Conservation (phyloP, 768 basidiomycete genomes). For the Podaxis carcinomalis region DNA sequence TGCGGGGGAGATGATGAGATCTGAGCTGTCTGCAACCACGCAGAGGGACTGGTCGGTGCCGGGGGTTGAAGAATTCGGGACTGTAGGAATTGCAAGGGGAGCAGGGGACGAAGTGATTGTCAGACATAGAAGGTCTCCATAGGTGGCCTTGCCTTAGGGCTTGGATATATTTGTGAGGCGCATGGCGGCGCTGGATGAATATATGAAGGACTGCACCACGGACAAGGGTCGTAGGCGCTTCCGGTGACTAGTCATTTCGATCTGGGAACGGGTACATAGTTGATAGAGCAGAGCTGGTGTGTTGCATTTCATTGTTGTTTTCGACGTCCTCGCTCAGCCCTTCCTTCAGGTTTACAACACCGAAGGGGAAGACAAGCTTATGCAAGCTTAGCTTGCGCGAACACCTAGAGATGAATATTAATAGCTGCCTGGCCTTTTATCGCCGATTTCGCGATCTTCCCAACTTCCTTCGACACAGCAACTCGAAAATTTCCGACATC, state of each 20-base stretch:
- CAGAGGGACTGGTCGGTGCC: conserved; percentile 60
- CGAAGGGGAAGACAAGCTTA: conserved; percentile 17
- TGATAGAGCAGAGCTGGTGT: conserved; percentile 21
- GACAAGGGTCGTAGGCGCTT: conserved; percentile 18
- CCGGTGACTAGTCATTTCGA: conserved; percentile 28
- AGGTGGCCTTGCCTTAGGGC: conserved; percentile 47
- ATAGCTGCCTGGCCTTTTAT: conserved; percentile 50
- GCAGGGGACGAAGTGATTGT: conserved; percentile 57
- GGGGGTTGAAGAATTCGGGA: conserved; percentile 64
- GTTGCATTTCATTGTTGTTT: conserved; percentile 14
- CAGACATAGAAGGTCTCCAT: conserved; percentile 72
- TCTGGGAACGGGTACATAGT: conserved; percentile 17
- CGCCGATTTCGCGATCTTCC: no score
- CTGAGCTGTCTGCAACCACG: conserved; percentile 46
- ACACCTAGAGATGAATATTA: neutral
- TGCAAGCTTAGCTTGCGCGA: neutral
- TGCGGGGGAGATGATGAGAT: conserved; percentile 30
- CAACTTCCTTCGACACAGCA: neutral
- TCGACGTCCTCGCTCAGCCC: conserved; percentile 35
- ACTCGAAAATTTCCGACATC: neutral
- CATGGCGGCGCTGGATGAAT: conserved; percentile 32
- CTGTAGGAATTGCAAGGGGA: conserved; percentile 29
- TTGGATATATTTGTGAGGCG: conserved; percentile 31
- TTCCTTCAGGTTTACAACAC: conserved; percentile 44
- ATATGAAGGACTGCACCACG: conserved; percentile 20